Base-by-base conservation (phyloP, 1,284 basidiomycete species). In the Meira nashicola region DNA sequence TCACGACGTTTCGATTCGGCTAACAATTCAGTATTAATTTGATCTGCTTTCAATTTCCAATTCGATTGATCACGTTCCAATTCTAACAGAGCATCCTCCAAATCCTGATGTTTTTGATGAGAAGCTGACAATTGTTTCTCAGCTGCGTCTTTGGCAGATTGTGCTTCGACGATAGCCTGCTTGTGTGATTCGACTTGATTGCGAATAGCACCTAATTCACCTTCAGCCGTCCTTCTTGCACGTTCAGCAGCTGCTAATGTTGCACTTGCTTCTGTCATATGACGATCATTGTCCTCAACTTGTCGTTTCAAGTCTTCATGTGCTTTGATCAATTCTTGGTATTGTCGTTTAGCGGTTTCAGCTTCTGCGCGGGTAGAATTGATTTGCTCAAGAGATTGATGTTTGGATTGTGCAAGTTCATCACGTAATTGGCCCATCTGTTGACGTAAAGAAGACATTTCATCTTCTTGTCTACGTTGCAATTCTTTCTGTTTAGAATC, bases 391-490 rank as follows among this genome's bases (percentile, higher is more conserved):
- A 69, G 61, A 8, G 61, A 70, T 15, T 65, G 68, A 75, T 79
- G 68, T 74, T 79, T 51, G 43, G 58, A 39, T 67, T 69, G 59
- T 68, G 69, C 55, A 60, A 74, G 58, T 67, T 76, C 54, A 55
- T 56, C 58, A 72, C 76, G 46, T 63, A 71, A 55, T 77, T 74
- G 70, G 39, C 79, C 74, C 39, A 85, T 84, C 72, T 92, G 87
- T 10, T 79, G 78, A n/a, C 93, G 87, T 10, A 96, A 81, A 28
- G 85, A 83, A 1, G 80, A 78, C 17, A 95, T 84, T 78, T 97
- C 93, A 47, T 86, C 84, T 67, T 94, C 92, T 73, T 88, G 89
- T 80, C 89, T 89, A 78, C 87, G 88, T 78, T 92, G 90, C 1
- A 86, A 89, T 76, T 95, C 90, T 52, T 84, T 85, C 23, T 89